Evolutionary conservation across 2,329 filamentous ascomycete species (phyloP).

Genomic region (Berkeleyomyces rouxiae): DNA sequence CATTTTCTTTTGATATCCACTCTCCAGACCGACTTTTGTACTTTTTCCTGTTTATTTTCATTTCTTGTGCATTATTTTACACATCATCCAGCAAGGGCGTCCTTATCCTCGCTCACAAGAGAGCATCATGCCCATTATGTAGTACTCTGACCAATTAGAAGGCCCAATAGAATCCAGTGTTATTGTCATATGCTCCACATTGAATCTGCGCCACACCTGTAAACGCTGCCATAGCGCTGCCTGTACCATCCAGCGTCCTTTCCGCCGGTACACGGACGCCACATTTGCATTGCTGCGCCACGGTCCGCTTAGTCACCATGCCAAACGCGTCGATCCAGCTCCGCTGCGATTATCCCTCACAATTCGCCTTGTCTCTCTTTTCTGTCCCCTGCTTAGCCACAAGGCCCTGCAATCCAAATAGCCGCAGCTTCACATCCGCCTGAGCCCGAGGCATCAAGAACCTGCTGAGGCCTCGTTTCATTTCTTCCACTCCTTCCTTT

Average conservation of each 20-base stretch:
- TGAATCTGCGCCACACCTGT: no score
- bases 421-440: background rate
- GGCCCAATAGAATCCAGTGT: background rate
- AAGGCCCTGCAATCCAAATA: background rate
- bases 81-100: background rate
- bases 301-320: background rate
- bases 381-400: background rate
- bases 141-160: background rate
- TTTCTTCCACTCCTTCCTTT: constrained; percentile 4
- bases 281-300: background rate
- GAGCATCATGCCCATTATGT: background rate
- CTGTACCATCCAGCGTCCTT: background rate
- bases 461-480: background rate
- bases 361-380: background rate
- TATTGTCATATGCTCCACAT: background rate
- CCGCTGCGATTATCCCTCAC: background rate
- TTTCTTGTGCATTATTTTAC: background rate
- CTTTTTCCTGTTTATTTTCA: background rate
- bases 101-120: background rate
- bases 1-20: background rate
- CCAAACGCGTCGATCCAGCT: background rate
- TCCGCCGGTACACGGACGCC: background rate
- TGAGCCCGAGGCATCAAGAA: background rate
- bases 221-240: background rate
- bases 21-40: background rate